Conservation (phyloP, 2,329 filamentous ascomycete genomes). For the Pyricularia sp. region DNA sequence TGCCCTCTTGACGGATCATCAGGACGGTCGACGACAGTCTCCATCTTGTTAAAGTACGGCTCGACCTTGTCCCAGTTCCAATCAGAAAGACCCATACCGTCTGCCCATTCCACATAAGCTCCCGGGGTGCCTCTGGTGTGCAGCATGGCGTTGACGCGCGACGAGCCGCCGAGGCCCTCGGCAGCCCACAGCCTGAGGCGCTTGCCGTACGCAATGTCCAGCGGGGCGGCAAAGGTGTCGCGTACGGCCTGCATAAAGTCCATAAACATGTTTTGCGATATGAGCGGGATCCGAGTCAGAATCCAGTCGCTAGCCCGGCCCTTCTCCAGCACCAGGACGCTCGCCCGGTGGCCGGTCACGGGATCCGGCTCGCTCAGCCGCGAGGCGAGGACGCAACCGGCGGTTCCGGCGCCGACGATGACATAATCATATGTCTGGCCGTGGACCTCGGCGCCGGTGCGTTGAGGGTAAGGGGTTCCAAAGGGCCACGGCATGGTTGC, state of each 20-base stretch:
- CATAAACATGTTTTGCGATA: conserved; percentile 17
- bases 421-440: conserved; percentile 22
- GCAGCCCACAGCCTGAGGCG: conserved; percentile 13
- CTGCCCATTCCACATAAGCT: conserved; percentile 20
- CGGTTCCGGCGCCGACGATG: conserved; percentile 35
- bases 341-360: conserved; percentile 17
- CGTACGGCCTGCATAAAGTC: conserved; percentile 14
- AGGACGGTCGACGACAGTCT: conserved; percentile 11
- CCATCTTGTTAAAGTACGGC: conserved; percentile 19
- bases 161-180: conserved; percentile 22
- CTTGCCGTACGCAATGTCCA: conserved; percentile 12
- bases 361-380: conserved; percentile 25
- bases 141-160: conserved; percentile 22
- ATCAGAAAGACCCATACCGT: conserved; percentile 17
- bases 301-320: conserved; percentile 19
- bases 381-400: conserved; percentile 35
- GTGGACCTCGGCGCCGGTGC: conserved; percentile 12
- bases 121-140: conserved; percentile 20
- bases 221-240: conserved; percentile 18
- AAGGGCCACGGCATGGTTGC: conserved; percentile 15
- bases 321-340: conserved; percentile 28
- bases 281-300: conserved; percentile 18
- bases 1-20: conserved; percentile 15
- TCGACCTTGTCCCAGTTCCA: conserved; percentile 24
- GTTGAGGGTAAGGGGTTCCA: conserved; percentile 14